A percentile compares a stretch with the other conserved stretches of the same genome.
phyloP scores from a whole-genome alignment of 2,329 filamentous ascomycete species.

The Incumbomyces lentus region DNA sequence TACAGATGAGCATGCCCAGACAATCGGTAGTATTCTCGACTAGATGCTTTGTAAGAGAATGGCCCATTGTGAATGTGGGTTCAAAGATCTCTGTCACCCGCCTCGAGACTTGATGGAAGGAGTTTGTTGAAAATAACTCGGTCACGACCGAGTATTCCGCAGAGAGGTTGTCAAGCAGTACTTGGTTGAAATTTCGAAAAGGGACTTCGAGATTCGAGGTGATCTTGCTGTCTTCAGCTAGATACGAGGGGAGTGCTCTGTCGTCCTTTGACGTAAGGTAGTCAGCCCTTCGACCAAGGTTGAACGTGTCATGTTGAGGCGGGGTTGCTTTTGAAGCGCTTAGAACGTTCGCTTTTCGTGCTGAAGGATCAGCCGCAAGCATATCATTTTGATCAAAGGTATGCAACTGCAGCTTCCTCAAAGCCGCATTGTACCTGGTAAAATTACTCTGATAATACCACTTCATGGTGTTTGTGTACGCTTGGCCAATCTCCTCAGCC shows the following conservation, averaged over 20 bases:
- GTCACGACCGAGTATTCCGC: slow-evolving; percentile 92
- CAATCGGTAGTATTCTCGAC: slow-evolving; percentile 70
- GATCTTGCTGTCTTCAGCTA: slow-evolving; percentile 80
- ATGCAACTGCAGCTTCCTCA: slow-evolving; percentile 78
- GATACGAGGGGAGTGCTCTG: slow-evolving; percentile 70
- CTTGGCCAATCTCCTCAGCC: slow-evolving; percentile 79
- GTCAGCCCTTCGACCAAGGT: slow-evolving; percentile 75
- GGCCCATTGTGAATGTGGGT: slow-evolving; percentile 76
- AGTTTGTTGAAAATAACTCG: slow-evolving; percentile 71
- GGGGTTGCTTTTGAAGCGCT: slow-evolving; percentile 29
- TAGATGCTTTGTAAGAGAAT: slow-evolving; percentile 63
- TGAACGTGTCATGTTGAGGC: slow-evolving; percentile 68
- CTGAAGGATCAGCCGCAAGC: slow-evolving; percentile 65
- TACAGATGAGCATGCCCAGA: slow-evolving; percentile 78
- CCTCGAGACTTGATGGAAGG: slow-evolving; percentile 63
- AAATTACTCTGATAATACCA: slow-evolving; percentile 97
- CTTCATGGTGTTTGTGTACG: slow-evolving; percentile 96
- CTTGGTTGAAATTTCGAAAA: slow-evolving; percentile 91
- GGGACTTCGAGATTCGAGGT: slow-evolving; percentile 81
- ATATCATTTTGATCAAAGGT: slow-evolving; percentile 72
- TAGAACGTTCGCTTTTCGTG: slow-evolving; percentile 45
- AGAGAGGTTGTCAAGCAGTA: slow-evolving; percentile 83
- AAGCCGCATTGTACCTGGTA: slow-evolving; percentile 68
- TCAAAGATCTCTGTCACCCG: slow-evolving; percentile 85
- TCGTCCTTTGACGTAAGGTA: slow-evolving; percentile 64